Evolutionary conservation across 1,284 basidiomycete species (phyloP).

Genomic region (Trichosporon sp.): DNA sequence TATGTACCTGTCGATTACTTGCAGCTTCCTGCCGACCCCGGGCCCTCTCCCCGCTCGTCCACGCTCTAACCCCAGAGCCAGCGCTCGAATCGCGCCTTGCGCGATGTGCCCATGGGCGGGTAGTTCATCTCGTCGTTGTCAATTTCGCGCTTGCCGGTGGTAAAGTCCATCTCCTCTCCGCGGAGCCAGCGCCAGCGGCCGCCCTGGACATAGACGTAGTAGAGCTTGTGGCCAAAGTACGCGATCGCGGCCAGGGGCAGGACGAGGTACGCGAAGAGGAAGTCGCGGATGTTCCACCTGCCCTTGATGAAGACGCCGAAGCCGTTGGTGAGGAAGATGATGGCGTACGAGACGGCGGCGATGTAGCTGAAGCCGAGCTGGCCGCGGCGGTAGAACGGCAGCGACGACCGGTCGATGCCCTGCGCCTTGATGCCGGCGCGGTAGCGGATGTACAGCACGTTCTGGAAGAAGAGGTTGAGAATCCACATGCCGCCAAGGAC

Average conservation of each 20-base stretch:
- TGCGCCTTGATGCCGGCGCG: slow-evolving; percentile 30
- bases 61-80: slow-evolving; percentile 11
- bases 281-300: slow-evolving; percentile 15
- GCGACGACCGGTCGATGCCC: slow-evolving; percentile 18
- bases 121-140: slow-evolving; percentile 8
- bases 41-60: too few species aligned
- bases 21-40: too few species aligned
- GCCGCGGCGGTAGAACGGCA: background rate
- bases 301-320: slow-evolving; percentile 28
- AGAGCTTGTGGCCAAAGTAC: slow-evolving; percentile 8
- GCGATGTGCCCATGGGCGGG: background rate
- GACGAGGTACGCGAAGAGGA: slow-evolving; percentile 26
- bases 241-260: background rate
- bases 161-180: slow-evolving; percentile 11
- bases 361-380: background rate
- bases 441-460: slow-evolving; percentile 53
- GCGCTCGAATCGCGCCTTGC: slow-evolving; percentile 3
- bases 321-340: slow-evolving; percentile 30
- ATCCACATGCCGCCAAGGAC: slow-evolving; percentile 55
- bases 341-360: slow-evolving; percentile 17
- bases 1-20: background rate
- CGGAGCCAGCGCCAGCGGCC: background rate
- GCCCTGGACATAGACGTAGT: background rate
- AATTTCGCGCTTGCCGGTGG: slow-evolving; percentile 4
- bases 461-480: slow-evolving; percentile 31